These are phyloP conservation scores for Cnidoscolus chayamansa DNA, from an alignment of 441 rosid species.

Conservation along the genomic window DNA sequence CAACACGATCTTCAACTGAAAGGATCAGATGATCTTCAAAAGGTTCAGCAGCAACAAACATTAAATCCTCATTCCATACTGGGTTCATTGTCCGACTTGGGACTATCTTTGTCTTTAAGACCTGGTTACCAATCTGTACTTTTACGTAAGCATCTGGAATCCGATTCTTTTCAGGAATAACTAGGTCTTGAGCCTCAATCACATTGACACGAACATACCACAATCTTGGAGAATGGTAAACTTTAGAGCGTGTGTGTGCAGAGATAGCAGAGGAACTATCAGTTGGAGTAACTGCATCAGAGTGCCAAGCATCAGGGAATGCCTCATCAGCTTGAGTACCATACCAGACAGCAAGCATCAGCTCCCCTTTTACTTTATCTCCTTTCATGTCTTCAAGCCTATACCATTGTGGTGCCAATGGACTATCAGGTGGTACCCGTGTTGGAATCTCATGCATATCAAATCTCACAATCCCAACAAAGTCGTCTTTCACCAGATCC, in stretches of 20 bases:
- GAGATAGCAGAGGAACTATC: conserved; percentile 42
- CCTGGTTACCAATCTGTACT: conserved; percentile 69
- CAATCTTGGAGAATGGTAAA: conserved; percentile 86
- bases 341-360: conserved; percentile 92
- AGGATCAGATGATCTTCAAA: conserved; percentile 69
- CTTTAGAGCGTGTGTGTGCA: conserved; percentile 66
- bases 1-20: conserved; percentile 70
- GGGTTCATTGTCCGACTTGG: conserved; percentile 56
- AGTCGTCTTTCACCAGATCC: conserved; percentile 68
- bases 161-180: conserved; percentile 51
- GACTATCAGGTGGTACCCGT: conserved; percentile 79
- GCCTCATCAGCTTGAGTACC: conserved; percentile 98
- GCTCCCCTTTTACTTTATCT: conserved; percentile 60
- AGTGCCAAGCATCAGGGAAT: conserved; percentile 81
- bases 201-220: conserved; percentile 88
- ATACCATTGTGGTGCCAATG: conserved; percentile 93
- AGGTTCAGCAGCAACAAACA: conserved; percentile 90
- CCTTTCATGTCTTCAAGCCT: conserved; percentile 61
- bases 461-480: conserved; percentile 62
- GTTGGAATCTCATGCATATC: conserved; percentile 72
- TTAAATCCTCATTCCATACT: conserved; percentile 80
- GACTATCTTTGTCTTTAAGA: conserved; percentile 55
- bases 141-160: conserved; percentile 66
- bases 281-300: conserved; percentile 59
- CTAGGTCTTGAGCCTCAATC: conserved; percentile 85